Conservation (phyloP, 2,329 filamentous ascomycete species). For the Sclerotiophoma versabilis region DNA sequence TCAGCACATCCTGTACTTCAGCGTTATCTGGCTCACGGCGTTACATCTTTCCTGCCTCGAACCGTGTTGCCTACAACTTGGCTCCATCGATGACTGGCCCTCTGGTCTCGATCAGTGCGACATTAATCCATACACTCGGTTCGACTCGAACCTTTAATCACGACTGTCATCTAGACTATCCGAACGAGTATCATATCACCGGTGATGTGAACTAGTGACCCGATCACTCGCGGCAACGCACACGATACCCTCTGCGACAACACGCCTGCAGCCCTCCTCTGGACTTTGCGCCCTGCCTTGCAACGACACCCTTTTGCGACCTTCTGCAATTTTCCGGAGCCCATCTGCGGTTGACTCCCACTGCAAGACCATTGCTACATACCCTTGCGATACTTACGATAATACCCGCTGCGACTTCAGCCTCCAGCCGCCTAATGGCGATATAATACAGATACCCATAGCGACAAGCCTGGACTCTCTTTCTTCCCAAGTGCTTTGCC, state of each 20-base stretch:
- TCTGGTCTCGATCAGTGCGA: constrained; percentile 21
- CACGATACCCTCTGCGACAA: constrained; percentile 12
- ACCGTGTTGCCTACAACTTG: constrained; percentile 7
- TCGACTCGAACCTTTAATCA: constrained; percentile 16
- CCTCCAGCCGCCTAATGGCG: not conserved
- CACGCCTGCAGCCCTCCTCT: not conserved
- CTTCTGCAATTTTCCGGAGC: not conserved
- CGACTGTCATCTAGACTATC: constrained; percentile 21
- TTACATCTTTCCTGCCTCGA: constrained; percentile 18
- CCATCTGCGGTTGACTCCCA: constrained; percentile 1
- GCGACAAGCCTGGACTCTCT: constrained; percentile 23
- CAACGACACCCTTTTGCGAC: constrained; percentile 28
- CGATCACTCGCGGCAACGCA: constrained; percentile 6
- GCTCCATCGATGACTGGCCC: constrained; percentile 20
- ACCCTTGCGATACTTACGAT: constrained; percentile 7
- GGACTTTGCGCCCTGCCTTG: constrained; percentile 20
- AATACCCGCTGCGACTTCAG: constrained; percentile 9
- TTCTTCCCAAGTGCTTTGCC: constrained; percentile 20
- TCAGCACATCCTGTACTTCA: constrained; percentile 16
- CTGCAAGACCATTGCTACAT: constrained; percentile 1
- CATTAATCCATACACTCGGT: constrained; percentile 12
- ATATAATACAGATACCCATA: constrained; percentile 18
- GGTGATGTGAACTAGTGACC: constrained; percentile 23
- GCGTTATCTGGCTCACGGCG: constrained; percentile 16
- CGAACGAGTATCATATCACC: constrained; percentile 22